A percentile compares a stretch with the other conserved stretches of the same genome.
phyloP scores from a whole-genome alignment of 331 rosid genomes.

The Erythrophleum ivorense region DNA sequence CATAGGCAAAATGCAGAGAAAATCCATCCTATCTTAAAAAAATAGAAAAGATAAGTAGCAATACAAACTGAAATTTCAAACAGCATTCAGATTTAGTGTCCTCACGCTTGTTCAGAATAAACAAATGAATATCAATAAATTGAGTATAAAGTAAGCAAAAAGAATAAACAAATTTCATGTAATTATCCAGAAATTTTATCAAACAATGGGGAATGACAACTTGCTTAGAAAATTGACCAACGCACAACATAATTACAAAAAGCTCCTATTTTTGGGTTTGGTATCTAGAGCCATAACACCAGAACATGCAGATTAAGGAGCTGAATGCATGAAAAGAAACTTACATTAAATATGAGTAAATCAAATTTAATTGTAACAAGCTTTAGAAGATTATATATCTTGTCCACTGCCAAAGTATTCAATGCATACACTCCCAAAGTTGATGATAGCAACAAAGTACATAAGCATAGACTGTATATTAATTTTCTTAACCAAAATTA shows the following conservation, averaged over 20 bases:
- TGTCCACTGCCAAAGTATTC: constrained; percentile 2
- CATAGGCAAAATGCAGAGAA: not conserved
- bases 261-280: not conserved
- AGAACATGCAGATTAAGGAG: not conserved
- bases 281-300: not conserved
- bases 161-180: not conserved
- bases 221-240: not conserved
- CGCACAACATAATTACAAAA: not conserved
- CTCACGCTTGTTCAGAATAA: not conserved
- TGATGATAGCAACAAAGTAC: constrained; percentile 9
- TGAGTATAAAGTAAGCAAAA: not conserved
- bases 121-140: not conserved
- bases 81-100: not conserved
- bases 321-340: too few species aligned
- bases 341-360: not conserved
- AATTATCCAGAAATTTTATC: not conserved
- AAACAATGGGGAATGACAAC: not conserved
- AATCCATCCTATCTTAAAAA: not conserved
- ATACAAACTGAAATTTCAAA: constrained; percentile 8
- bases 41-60: not conserved
- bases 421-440: constrained; percentile 31
- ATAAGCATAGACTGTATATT: constrained; percentile 13
- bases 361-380: not conserved
- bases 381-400: not conserved
- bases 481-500: constrained; percentile 34